Conservation (phyloP, 148 eudicot genomes). For the Suaeda aralocaspica region DNA sequence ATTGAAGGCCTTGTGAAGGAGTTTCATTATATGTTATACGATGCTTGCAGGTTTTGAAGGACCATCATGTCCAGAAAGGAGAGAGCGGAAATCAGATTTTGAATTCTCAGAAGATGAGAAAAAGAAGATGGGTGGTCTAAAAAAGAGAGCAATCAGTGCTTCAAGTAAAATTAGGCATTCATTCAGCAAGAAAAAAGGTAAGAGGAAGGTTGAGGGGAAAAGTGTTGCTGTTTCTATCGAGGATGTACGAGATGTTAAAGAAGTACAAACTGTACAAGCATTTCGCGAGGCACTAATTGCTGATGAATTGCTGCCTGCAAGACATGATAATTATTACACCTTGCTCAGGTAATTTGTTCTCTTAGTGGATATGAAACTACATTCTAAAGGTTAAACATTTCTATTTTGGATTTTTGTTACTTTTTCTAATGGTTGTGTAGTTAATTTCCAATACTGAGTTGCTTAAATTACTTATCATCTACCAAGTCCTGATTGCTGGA, state of each 20-base stretch:
- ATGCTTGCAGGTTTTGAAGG: slow-evolving; percentile 35
- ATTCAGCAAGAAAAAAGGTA: slow-evolving; percentile 35
- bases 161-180: slow-evolving; percentile 45
- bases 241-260: slow-evolving; percentile 60
- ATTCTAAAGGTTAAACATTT: background rate
- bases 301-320: slow-evolving; percentile 66
- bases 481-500: background rate
- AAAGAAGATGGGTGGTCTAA: slow-evolving; percentile 40
- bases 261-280: slow-evolving; percentile 61
- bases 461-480: background rate
- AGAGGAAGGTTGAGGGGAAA: slow-evolving; percentile 30
- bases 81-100: slow-evolving; percentile 36
- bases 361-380: background rate
- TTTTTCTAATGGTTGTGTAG: background rate
- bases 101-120: slow-evolving; percentile 42
- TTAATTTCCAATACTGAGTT: background rate
- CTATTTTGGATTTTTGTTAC: background rate
- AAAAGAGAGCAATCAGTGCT: slow-evolving; percentile 51
- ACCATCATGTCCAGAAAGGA: slow-evolving; percentile 33
- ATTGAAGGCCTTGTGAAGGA: background rate
- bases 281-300: slow-evolving; percentile 57
- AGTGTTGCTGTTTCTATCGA: slow-evolving; percentile 32
- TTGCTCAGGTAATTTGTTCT: slow-evolving; percentile 56
- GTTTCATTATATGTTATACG: slow-evolving; percentile 8
- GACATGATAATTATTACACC: slow-evolving; percentile 65